A percentile compares a stretch with the other conserved stretches of the same genome.
Conservation (phyloP, 192 early-diverging fungal species). For the Podila minutissima region DNA sequence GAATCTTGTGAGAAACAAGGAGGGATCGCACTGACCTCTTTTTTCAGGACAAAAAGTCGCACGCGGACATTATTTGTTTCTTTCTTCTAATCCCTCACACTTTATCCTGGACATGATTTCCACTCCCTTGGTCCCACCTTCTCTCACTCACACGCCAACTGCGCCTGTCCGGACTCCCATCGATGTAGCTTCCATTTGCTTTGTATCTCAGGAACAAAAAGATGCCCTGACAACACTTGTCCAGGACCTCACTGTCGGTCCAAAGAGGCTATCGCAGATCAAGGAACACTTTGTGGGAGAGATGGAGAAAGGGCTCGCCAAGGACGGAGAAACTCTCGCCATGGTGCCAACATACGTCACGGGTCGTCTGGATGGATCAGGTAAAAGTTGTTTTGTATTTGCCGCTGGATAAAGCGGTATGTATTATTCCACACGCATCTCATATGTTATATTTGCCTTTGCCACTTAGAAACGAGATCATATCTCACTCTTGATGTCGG, state of each 20-base stretch:
- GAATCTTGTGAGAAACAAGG: too few relatives aligned
- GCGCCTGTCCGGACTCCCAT: too few relatives aligned
- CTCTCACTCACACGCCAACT: too few relatives aligned
- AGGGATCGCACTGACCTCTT: too few relatives aligned
- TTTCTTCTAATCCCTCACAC: too few relatives aligned
- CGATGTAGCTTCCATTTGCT: neutral
- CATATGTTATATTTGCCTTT: slow-evolving; percentile 39
- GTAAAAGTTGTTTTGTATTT: neutral
- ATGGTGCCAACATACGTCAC: slow-evolving; percentile 91
- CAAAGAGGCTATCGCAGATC: slow-evolving; percentile 63
- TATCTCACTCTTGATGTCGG: slow-evolving; percentile 90
- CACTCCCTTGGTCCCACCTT: too few relatives aligned
- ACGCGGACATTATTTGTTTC: too few relatives aligned
- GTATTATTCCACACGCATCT: neutral
- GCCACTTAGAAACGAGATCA: slow-evolving; percentile 77
- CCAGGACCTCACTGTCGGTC: slow-evolving; percentile 58
- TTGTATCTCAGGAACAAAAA: slow-evolving; percentile 55
- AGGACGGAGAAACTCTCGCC: slow-evolving; percentile 62
- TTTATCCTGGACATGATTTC: too few relatives aligned
- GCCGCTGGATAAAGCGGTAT: too few relatives aligned
- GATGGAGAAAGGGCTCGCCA: slow-evolving; percentile 68
- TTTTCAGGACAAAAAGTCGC: too few relatives aligned
- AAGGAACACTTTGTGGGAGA: slow-evolving; percentile 64
- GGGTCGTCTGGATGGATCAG: slow-evolving; percentile 15
- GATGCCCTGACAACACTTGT: slow-evolving; percentile 55